These are phyloP conservation scores for Botrytis fabae DNA, from an alignment of 2,329 filamentous ascomycete genomes.

Conservation along the genomic window DNA sequence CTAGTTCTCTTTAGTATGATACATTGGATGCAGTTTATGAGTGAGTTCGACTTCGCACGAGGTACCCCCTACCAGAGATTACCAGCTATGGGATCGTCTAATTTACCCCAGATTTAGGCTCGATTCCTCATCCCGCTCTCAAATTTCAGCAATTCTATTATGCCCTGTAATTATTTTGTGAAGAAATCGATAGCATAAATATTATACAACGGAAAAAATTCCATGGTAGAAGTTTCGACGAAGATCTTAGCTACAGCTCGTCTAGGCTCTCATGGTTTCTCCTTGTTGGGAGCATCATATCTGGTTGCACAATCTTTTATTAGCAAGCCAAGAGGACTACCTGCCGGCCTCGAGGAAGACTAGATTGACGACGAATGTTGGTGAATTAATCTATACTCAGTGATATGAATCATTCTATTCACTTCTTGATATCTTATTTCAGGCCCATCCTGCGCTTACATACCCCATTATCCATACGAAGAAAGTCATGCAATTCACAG, in stretches of 20 bases:
- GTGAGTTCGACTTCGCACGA: not conserved
- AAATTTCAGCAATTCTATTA: not conserved
- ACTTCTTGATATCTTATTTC: not conserved
- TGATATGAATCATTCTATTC: not conserved
- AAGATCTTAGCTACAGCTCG: not conserved
- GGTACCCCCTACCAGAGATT: not conserved
- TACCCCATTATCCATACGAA: not conserved
- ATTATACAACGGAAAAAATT: not conserved
- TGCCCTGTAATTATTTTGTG: not conserved
- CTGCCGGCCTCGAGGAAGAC: not conserved
- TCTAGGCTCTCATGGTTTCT: not conserved
- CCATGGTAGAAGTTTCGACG: not conserved
- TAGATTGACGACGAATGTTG: not conserved
- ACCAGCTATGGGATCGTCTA: not conserved
- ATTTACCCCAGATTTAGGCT: not conserved
- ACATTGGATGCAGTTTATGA: not conserved
- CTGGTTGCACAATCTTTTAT: not conserved
- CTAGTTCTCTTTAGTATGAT: not conserved
- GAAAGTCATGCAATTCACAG: not conserved
- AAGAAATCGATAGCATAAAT: not conserved
- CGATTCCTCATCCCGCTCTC: not conserved
- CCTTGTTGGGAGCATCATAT: not conserved
- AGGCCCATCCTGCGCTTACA: not conserved
- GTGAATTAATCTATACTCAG: not conserved
- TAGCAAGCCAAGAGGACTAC: not conserved